Conservation (phyloP, 352 stramenopile species). For the Phytophthora vignae region DNA sequence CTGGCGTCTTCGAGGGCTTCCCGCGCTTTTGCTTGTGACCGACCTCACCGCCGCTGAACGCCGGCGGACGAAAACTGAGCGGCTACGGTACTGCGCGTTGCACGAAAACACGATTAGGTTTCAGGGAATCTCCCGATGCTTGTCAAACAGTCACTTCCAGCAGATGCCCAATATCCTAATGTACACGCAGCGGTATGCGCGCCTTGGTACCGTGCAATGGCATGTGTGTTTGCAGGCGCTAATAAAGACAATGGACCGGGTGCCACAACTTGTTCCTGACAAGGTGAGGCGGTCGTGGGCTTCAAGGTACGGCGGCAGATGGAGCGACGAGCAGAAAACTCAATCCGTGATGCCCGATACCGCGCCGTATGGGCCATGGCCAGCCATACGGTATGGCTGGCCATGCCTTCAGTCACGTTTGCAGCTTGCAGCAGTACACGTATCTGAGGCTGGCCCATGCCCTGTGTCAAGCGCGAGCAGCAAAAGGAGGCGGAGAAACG, state of each 20-base stretch:
- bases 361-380: too few relatives aligned
- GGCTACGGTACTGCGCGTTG: not conserved
- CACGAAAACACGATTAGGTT: not conserved
- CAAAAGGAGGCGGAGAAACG: not conserved
- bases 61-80: not conserved
- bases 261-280: not conserved
- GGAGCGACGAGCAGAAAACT: too few relatives aligned
- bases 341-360: not conserved
- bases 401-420: not conserved
- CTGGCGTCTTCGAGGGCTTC: slow-evolving; percentile 13
- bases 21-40: slow-evolving; percentile 34
- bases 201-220: too few relatives aligned
- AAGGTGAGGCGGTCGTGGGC: too few relatives aligned
- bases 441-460: too few relatives aligned
- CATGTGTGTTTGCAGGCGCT: too few relatives aligned
- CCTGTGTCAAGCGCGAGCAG: not conserved
- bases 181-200: too few relatives aligned
- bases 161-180: too few relatives aligned
- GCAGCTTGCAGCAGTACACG: not conserved
- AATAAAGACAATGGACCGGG: not conserved
- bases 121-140: not conserved
- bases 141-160: not conserved
- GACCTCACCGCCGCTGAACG: not conserved
- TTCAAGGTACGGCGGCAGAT: too few relatives aligned
- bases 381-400: too few relatives aligned